Evolutionary conservation across 208 protist genomes (phyloP), one percentile per base, ranked within the genome.

Genomic region (Eutreptiella sp.): DNA sequence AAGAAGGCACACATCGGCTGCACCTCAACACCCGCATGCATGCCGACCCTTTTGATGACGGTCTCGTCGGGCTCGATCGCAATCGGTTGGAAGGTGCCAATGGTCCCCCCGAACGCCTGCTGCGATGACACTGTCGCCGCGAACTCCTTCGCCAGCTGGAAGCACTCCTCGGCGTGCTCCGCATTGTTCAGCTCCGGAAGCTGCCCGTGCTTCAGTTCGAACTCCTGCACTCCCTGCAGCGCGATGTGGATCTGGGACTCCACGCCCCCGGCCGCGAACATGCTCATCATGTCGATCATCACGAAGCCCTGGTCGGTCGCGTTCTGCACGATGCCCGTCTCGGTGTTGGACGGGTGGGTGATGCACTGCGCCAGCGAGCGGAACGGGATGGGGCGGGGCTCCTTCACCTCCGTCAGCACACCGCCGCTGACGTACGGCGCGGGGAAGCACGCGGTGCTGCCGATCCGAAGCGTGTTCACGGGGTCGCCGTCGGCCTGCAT

Each of bases 1-100:
- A 84, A 63, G 34, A 84, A 46, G 31, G 76, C 55, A 38, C 42
- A 24, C 59, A 77, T 73, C 26, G 70, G 65, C 4, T 43, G 36
- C 4, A 77, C 34, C 7, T 46, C 36, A 9, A 50, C 63, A 38
- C 38, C 29, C 1, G 38, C 46, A 35, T 32, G 9, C n/a, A 1
- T 23, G 21, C 34, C 38, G 2, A 68, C 2, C 2, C 26, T 39
- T 27, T 3, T 43, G 41, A 62, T 14, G 31, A 31, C 46, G 14
- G n/a, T n/a, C n/a, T n/a, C n/a, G n/a, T n/a, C n/a, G n/a, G n/a
- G n/a, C n/a, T n/a, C n/a, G n/a, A n/a, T n/a, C n/a, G n/a, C n/a
- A 9, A 32, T n/a, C 11, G 19, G 26, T 34, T 9, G 5, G 31
- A 16, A 46, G 24, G 28, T 57, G 5, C 46, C 23, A 26, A 26